Base-by-base conservation (phyloP, 148 eudicot species). In the Vaccinium myrtillus region DNA sequence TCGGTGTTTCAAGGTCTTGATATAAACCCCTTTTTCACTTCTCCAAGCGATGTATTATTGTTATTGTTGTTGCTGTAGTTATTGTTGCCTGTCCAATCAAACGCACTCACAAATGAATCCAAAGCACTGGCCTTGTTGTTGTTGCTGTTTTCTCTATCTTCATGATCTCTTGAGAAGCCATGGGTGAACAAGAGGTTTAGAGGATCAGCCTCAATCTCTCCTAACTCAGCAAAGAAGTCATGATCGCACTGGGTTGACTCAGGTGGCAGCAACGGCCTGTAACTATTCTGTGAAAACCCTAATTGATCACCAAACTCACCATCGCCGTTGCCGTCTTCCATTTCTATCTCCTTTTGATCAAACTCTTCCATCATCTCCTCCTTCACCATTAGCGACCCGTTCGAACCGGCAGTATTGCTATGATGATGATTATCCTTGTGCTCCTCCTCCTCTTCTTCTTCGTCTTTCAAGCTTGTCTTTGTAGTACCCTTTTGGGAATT, bases 171-270 rank as follows among this genome's bases (percentile, higher is more conserved):
- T 32, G 88, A 77, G 83, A 85, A 85, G 21, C 84, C 87, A 80
- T 90, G 87, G 8, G 79, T 86, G 81, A 91, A 90, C 85, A 93
- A 85, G 77, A 92, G 85, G 48, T 89, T 82, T 54, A 91, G 84
- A 36, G 95, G 93, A 49, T 90, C 93, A 53, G 74, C 91, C 63
- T 91, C 95, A 18, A 93, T 86, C 65, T 89, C 97, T 7, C 90
- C 91, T 12, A 95, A 86, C 1, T 90, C 95, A 0, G 92, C 91
- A 61, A 93, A 94, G 80, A 91, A 92, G 81, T 87, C 91, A 77
- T 90, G 90, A 48, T 88, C 88, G n/a, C 63, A 59, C 8, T 80
- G 87, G 49, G 81, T 74, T 1, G 49, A 36, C 65, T 83, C 84
- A 4, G 86, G 12, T 63, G 69, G 84, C 71, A 90, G 58, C 43